A percentile compares a stretch with the other conserved stretches of the same genome.
phyloP scores from a whole-genome alignment of 2,329 filamentous ascomycete species.

The Aureobasidium namibiae region DNA sequence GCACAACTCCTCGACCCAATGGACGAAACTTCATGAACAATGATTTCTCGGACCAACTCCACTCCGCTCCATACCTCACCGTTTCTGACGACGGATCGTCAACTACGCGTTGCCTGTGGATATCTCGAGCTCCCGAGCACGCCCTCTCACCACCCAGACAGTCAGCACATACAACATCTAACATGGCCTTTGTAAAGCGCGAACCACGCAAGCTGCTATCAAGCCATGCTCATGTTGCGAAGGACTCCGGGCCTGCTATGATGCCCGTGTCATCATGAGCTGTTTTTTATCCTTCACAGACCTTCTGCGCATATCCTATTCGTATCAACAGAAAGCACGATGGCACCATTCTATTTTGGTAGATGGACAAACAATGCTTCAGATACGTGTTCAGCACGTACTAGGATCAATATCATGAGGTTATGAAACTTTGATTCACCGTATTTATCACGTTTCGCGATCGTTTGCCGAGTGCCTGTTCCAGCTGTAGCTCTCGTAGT shows the following conservation, averaged over 20 bases:
- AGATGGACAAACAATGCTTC: background rate
- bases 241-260: background rate
- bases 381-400: background rate
- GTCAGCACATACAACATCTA: background rate
- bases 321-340: background rate
- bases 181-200: background rate
- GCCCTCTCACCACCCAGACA: background rate
- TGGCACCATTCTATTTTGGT: background rate
- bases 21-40: slow-evolving; percentile 5
- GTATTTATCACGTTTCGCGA: background rate
- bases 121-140: background rate
- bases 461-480: background rate
- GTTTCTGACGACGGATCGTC: background rate
- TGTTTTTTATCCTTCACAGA: background rate
- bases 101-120: background rate
- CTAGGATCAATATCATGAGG: background rate
- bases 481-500: no score
- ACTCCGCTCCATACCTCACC: no score
- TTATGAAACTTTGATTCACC: background rate
- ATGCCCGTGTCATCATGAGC: background rate
- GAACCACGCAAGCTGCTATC: background rate
- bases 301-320: background rate
- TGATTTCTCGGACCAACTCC: background rate
- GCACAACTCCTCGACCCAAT: slow-evolving; percentile 3
- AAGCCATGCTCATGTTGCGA: background rate